Conservation (phyloP, 129 eudicot genomes). For the Centrapalus pauciflorus region DNA sequence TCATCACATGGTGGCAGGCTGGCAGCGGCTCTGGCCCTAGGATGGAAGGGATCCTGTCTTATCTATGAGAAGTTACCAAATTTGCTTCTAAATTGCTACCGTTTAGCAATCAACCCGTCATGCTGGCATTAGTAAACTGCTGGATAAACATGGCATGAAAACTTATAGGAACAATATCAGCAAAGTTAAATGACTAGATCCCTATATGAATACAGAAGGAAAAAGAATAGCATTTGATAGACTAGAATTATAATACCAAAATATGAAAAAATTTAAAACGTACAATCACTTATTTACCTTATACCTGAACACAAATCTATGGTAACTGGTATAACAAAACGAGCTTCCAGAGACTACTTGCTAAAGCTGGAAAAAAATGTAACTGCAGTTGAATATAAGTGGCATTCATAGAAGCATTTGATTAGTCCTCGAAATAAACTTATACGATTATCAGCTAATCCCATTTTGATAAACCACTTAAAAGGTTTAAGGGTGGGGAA, state of each 20-base stretch:
- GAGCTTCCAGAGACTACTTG: too few relatives aligned
- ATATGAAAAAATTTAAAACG: not conserved
- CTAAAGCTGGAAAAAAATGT: too few relatives aligned
- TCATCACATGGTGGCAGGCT: constrained; percentile 1
- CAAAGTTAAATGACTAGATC: not conserved
- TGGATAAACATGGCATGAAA: not conserved
- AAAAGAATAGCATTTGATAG: not conserved
- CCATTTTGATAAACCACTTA: too few relatives aligned
- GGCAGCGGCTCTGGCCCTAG: not conserved
- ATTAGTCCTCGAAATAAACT: too few relatives aligned
- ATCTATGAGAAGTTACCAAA: not conserved
- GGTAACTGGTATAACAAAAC: too few relatives aligned
- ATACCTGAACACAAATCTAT: too few relatives aligned
- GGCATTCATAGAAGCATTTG: too few relatives aligned
- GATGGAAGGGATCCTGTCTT: not conserved
- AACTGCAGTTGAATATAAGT: too few relatives aligned
- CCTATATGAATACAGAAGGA: not conserved
- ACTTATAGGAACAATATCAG: not conserved
- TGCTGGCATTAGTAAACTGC: not conserved
- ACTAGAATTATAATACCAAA: not conserved
- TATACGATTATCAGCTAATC: too few relatives aligned
- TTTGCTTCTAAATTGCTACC: not conserved
- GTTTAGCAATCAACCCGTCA: not conserved
- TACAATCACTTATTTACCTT: too few relatives aligned
- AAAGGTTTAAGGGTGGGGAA: too few relatives aligned